These are phyloP conservation scores for Entomortierella beljakovae DNA, from an alignment of 192 early-diverging fungal genomes.

Conservation along the genomic window DNA sequence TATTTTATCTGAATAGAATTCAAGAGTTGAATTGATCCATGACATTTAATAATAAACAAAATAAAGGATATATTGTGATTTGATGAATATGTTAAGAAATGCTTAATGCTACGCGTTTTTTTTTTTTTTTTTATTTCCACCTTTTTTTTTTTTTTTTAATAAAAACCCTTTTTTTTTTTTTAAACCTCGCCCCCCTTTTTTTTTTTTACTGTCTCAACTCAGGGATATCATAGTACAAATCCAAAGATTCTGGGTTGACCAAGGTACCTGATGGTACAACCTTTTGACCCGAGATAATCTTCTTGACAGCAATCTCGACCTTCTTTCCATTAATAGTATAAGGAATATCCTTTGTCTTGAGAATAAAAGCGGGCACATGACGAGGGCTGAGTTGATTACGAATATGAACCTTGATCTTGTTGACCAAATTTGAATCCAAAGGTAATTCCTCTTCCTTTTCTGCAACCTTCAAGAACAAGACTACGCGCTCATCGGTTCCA, in stretches of 20 bases:
- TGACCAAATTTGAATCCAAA: conserved; percentile 72
- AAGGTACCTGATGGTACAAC: conserved; percentile 84
- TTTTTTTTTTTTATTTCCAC: neutral
- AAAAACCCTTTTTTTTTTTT: too few relatives aligned
- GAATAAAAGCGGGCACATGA: conserved; percentile 91
- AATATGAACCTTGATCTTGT: conserved; percentile 80
- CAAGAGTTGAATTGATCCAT: too few relatives aligned
- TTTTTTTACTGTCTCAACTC: conserved; percentile 59
- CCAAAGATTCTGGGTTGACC: conserved; percentile 90
- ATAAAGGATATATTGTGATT: neutral
- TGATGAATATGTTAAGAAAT: neutral
- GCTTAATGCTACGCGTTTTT: too few relatives aligned
- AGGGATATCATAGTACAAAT: conserved; percentile 86
- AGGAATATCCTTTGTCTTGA: conserved; percentile 87
- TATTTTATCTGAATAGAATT: too few relatives aligned
- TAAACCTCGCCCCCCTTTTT: neutral
- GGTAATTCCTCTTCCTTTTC: conserved; percentile 67
- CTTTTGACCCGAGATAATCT: conserved; percentile 82
- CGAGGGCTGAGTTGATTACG: conserved; percentile 87
- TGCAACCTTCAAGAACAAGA: conserved; percentile 91
- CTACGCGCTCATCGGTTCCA: conserved; percentile 89
- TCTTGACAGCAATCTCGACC: conserved; percentile 97
- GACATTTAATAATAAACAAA: neutral
- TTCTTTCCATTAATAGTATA: conserved; percentile 98
- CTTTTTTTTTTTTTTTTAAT: neutral